Percentiles rank a stretch among this genome's conserved stretches.
phyloP scores from a whole-genome alignment of 2,329 filamentous ascomycete species.

The Tolypocladium pustulatum region DNA sequence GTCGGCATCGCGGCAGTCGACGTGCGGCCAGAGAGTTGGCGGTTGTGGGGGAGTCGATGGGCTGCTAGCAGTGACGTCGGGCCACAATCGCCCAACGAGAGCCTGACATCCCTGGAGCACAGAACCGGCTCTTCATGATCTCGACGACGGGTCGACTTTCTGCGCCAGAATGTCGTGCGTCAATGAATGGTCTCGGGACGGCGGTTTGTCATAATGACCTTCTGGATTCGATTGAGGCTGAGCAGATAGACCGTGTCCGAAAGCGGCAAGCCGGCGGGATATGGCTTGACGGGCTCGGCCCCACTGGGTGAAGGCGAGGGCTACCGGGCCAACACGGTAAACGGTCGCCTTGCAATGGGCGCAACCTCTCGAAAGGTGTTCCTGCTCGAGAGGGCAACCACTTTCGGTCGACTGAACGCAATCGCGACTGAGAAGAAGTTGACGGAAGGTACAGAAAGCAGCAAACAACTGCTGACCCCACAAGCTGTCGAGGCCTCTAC shows the following conservation, averaged over 20 bases:
- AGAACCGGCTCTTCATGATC: not conserved
- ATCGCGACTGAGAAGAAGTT: too few relatives aligned
- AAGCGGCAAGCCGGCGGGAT: constrained; percentile 4
- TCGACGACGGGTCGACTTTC: not conserved
- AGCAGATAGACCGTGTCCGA: constrained; percentile 6
- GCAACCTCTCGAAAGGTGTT: too few relatives aligned
- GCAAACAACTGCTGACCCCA: too few relatives aligned
- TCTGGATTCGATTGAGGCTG: constrained; percentile 10
- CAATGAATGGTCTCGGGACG: not conserved
- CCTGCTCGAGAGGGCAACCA: too few relatives aligned
- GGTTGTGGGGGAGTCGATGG: not conserved
- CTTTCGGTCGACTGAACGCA: too few relatives aligned
- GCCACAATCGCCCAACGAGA: not conserved
- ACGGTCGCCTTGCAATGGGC: too few relatives aligned
- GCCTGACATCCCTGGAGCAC: not conserved
- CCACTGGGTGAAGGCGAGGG: too few relatives aligned
- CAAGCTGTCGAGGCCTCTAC: too few relatives aligned
- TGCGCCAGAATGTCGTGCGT: not conserved
- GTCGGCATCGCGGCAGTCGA: not conserved
- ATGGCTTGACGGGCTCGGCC: not conserved
- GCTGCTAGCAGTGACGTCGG: not conserved
- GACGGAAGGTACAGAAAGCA: too few relatives aligned
- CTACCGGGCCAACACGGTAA: too few relatives aligned
- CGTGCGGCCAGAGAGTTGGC: not conserved
- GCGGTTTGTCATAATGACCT: not conserved